Conservation (phyloP, 2,329 filamentous ascomycete species). For the Sphaerulina populicola region DNA sequence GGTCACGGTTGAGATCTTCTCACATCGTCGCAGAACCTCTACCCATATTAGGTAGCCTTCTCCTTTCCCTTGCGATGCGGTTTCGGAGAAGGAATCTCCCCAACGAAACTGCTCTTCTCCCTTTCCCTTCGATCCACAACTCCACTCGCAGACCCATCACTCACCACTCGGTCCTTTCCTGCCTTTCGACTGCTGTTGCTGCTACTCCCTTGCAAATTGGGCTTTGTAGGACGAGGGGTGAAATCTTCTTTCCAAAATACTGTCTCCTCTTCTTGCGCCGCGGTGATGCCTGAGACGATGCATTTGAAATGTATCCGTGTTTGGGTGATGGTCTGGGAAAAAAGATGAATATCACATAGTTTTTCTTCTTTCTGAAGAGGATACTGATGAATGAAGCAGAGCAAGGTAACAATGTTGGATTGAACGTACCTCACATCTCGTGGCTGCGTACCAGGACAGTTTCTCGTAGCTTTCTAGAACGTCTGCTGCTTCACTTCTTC, state of each 20-base stretch:
- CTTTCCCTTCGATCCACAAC: no score
- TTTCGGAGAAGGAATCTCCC: neutral
- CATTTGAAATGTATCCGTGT: constrained; percentile 29
- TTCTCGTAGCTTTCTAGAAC: constrained; percentile 30
- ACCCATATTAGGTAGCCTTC: neutral
- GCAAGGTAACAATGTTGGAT: neutral
- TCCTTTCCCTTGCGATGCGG: neutral
- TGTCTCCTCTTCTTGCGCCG: constrained; percentile 14
- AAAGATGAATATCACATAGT: neutral
- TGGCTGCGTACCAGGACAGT: constrained; percentile 26
- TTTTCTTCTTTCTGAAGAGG: neutral
- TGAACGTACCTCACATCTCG: constrained; percentile 26
- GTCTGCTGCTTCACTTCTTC: constrained; percentile 23
- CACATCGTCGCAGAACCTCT: neutral
- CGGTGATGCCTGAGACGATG: constrained; percentile 25
- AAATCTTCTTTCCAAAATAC: constrained; percentile 25
- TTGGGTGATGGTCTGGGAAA: constrained; percentile 25
- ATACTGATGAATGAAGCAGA: neutral
- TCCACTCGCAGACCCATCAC: neutral
- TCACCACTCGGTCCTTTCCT: neutral
- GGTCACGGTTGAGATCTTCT: no score
- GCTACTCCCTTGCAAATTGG: neutral
- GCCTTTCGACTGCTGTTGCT: neutral
- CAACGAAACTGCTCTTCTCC: neutral
- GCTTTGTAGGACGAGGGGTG: constrained; percentile 16